These are phyloP conservation scores for Beauveria sp. DNA, from an alignment of 2,329 filamentous ascomycete genomes.

Conservation along the genomic window DNA sequence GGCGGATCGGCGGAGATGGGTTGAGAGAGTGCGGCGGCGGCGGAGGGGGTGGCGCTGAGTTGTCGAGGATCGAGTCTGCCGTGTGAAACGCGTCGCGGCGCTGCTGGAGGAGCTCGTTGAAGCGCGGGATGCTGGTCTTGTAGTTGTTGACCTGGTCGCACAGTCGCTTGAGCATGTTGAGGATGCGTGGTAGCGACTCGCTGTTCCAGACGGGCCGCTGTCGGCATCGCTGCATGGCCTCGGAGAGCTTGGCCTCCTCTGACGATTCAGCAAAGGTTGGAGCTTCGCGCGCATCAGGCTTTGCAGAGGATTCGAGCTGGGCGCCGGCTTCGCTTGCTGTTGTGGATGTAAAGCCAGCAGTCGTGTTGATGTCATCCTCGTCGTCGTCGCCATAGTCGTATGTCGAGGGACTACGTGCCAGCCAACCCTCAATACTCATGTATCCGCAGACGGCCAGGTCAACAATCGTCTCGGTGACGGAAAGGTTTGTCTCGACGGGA, in stretches of 20 bases:
- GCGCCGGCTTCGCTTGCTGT: not conserved
- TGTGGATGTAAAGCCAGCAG: slow-evolving; percentile 4
- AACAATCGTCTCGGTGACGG: slow-evolving; percentile 74
- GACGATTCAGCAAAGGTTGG: not conserved
- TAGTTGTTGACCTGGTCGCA: slow-evolving; percentile 42
- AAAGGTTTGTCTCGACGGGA: slow-evolving; percentile 82
- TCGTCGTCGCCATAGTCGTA: slow-evolving; percentile 49
- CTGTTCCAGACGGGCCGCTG: slow-evolving; percentile 46
- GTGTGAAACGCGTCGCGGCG: slow-evolving; percentile 57
- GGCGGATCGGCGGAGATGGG: slow-evolving; percentile 15
- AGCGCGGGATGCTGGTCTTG: slow-evolving; percentile 53
- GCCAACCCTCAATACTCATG: slow-evolving; percentile 83
- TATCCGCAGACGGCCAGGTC: slow-evolving; percentile 79
- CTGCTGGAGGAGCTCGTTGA: slow-evolving; percentile 63
- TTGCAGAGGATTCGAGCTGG: not conserved
- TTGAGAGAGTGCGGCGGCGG: not conserved
- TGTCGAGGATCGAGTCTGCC: slow-evolving; percentile 41
- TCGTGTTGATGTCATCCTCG: slow-evolving; percentile 25
- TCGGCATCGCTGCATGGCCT: slow-evolving; percentile 43
- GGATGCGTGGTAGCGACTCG: slow-evolving; percentile 44
- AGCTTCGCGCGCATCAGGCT: not conserved
- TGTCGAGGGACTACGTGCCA: slow-evolving; percentile 63
- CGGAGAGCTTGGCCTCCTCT: slow-evolving; percentile 30
- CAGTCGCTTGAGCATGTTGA: slow-evolving; percentile 51
- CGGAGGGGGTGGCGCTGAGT: slow-evolving; percentile 18